These are phyloP conservation scores for Erodium chrysanthum DNA, from an alignment of 441 rosid species.

Conservation along the genomic window DNA sequence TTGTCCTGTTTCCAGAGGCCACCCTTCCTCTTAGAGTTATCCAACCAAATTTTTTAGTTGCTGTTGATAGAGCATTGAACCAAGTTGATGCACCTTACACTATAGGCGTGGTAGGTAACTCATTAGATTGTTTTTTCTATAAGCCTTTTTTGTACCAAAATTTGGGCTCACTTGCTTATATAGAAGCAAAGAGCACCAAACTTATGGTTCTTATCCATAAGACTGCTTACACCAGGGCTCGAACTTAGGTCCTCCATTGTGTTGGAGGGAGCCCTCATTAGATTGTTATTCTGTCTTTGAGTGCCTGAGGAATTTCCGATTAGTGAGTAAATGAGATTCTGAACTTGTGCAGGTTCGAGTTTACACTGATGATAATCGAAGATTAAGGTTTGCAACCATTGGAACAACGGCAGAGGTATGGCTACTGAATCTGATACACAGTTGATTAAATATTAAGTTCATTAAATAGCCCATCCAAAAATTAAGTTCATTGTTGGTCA, in stretches of 20 bases:
- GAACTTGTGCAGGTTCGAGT: slow-evolving; percentile 50
- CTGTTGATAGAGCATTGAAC: slow-evolving; percentile 68
- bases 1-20: slow-evolving; percentile 87
- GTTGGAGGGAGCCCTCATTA: too few relatives aligned
- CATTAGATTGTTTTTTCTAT: slow-evolving; percentile 9
- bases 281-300: slow-evolving; percentile 13
- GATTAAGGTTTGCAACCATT: slow-evolving; percentile 38
- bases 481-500: too few relatives aligned
- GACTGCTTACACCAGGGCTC: too few relatives aligned
- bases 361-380: slow-evolving; percentile 33
- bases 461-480: too few relatives aligned
- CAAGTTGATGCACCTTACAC: slow-evolving; percentile 64
- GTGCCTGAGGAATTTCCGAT: not conserved
- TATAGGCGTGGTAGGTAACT: slow-evolving; percentile 73
- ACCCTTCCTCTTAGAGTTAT: slow-evolving; percentile 78
- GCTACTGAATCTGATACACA: slow-evolving; percentile 1
- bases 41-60: slow-evolving; percentile 59
- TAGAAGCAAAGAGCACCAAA: too few relatives aligned
- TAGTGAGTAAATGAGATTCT: not conserved
- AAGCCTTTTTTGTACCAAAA: too few relatives aligned
- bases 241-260: too few relatives aligned
- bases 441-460: not conserved
- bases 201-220: too few relatives aligned
- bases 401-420: slow-evolving; percentile 95
- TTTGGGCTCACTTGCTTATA: too few relatives aligned